Percentiles rank a stretch among this genome's conserved stretches.
These are phyloP conservation scores for Colletotrichum brevisporum DNA, from an alignment of 2,329 filamentous ascomycete genomes.

Conservation along the genomic window DNA sequence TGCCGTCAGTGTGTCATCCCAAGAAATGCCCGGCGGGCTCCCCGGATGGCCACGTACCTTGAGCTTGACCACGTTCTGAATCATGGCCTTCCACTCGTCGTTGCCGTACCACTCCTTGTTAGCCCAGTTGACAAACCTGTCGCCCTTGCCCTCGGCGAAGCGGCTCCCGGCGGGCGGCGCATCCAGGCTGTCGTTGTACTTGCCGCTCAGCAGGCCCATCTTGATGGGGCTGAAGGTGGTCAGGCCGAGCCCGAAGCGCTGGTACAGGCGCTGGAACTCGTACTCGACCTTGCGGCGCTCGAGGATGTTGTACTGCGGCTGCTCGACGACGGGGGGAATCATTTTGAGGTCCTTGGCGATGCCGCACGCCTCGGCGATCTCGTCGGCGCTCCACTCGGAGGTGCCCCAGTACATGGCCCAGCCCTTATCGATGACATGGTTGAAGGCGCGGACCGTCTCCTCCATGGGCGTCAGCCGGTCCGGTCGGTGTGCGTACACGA, in stretches of 20 bases:
- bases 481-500: conserved; percentile 79
- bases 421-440: conserved; percentile 76
- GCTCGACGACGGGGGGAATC: conserved; percentile 75
- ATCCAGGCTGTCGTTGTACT: conserved; percentile 71
- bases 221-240: conserved; percentile 74
- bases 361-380: conserved; percentile 74
- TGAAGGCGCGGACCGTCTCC: conserved; percentile 79
- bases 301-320: conserved; percentile 78
- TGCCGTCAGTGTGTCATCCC: conserved; percentile 15
- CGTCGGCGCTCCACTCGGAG: conserved; percentile 78
- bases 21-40: conserved; percentile 3
- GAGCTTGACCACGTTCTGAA: conserved; percentile 60
- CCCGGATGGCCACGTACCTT: conserved; percentile 45
- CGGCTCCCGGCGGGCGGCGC: conserved; percentile 69
- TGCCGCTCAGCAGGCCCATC: conserved; percentile 73
- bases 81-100: conserved; percentile 67
- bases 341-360: conserved; percentile 72
- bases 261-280: conserved; percentile 73
- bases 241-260: conserved; percentile 70
- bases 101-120: conserved; percentile 67
- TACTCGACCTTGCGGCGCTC: conserved; percentile 73
- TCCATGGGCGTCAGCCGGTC: conserved; percentile 79
- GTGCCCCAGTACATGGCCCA: conserved; percentile 82
- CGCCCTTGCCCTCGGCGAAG: conserved; percentile 67
- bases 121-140: conserved; percentile 67